phyloP scores from a whole-genome alignment of 768 basidiomycete genomes.

The Suillus occidentalis region DNA sequence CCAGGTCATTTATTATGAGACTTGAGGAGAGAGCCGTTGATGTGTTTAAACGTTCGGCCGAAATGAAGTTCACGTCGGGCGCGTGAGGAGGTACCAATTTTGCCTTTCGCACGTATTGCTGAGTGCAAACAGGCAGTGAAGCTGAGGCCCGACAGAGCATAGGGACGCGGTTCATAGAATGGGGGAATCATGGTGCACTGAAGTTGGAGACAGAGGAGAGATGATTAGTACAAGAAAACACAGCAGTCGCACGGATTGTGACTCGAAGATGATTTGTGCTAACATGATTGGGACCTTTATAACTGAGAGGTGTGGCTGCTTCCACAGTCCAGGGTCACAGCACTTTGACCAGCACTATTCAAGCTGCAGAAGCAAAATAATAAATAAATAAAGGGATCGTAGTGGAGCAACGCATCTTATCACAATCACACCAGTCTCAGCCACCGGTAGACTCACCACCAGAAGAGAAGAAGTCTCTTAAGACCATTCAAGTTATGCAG shows the following conservation, averaged over 20 bases:
- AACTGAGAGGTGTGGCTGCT: background rate
- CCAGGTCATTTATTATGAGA: too few relatives aligned
- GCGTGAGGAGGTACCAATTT: too few relatives aligned
- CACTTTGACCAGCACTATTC: background rate
- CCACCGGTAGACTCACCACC: slow-evolving; percentile 16
- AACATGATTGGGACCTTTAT: background rate
- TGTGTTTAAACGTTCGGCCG: too few relatives aligned
- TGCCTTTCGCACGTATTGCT: too few relatives aligned
- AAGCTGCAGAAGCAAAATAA: background rate
- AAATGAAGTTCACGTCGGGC: too few relatives aligned
- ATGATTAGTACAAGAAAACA: too few relatives aligned
- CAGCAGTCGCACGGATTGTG: too few relatives aligned
- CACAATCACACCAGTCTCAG: slow-evolving; percentile 6
- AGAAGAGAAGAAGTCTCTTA: slow-evolving; percentile 36
- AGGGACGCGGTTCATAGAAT: slow-evolving; percentile 5
- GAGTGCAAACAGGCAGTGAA: slow-evolving; percentile 6
- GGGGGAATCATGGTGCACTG: slow-evolving; percentile 6
- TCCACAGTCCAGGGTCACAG: too few relatives aligned
- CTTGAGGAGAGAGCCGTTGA: too few relatives aligned
- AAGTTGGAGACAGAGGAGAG: too few relatives aligned
- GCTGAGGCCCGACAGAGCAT: slow-evolving; percentile 4
- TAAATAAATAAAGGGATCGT: background rate
- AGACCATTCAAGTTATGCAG: slow-evolving; percentile 64
- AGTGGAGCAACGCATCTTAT: slow-evolving; percentile 9
- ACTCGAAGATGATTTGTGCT: background rate